phyloP scores from a whole-genome alignment of 2,329 filamentous ascomycete species.

The Penicillium expansum region DNA sequence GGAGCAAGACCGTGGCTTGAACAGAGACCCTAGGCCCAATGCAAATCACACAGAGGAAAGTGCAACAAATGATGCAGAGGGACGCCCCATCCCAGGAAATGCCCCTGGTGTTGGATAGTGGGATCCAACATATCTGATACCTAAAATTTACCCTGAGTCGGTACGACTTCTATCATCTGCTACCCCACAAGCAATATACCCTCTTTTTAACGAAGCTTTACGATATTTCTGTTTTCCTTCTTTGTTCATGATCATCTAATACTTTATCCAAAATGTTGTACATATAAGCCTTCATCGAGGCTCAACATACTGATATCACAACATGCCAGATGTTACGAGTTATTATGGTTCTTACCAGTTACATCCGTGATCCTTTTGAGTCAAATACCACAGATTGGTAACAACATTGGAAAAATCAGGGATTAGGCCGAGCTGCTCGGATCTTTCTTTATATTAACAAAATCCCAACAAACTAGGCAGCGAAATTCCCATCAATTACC shows the following conservation, averaged over 20 bases:
- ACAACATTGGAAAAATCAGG: too few species aligned
- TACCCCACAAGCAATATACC: background rate
- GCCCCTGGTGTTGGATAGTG: background rate
- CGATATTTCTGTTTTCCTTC: background rate
- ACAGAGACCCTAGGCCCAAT: background rate
- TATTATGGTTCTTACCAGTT: too few species aligned
- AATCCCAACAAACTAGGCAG: background rate
- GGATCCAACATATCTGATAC: background rate
- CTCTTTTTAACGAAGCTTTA: background rate
- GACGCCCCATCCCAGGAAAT: background rate
- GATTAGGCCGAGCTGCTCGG: too few species aligned
- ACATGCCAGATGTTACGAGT: too few species aligned
- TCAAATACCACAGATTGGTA: too few species aligned
- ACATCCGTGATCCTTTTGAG: too few species aligned
- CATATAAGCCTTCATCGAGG: background rate
- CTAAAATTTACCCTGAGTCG: background rate
- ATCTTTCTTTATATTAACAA: background rate
- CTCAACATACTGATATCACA: background rate
- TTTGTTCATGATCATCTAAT: background rate
- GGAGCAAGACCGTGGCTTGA: slow-evolving; percentile 1
- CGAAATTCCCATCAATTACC: background rate
- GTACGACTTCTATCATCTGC: background rate
- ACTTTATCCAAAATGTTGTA: background rate
- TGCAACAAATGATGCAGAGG: slow-evolving; percentile 3
- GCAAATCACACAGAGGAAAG: background rate